Percentiles rank a stretch among this genome's conserved stretches.
Evolutionary conservation across 768 basidiomycete genomes (phyloP).

Genomic region (Lepiota venenata): DNA sequence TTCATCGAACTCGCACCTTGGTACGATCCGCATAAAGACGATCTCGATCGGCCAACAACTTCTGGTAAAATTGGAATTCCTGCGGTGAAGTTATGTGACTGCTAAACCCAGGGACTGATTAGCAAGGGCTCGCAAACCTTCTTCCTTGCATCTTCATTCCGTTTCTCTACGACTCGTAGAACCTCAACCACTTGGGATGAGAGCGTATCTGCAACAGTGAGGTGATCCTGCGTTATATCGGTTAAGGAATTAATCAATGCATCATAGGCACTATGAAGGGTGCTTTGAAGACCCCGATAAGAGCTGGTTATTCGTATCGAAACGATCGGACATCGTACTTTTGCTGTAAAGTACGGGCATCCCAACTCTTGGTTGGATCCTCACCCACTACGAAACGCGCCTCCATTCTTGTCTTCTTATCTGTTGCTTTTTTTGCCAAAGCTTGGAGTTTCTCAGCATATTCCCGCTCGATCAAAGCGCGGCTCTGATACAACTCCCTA

Average conservation of each 20-base stretch:
- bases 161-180: conserved; percentile 55
- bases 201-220: conserved; percentile 60
- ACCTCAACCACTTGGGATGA: conserved; percentile 59
- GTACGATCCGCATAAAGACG: conserved; percentile 60
- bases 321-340: conserved; percentile 38
- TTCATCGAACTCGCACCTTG: conserved; percentile 46
- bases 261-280: conserved; percentile 68
- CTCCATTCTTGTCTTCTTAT: conserved; percentile 65
- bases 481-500: conserved; percentile 67
- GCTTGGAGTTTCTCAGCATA: conserved; percentile 70
- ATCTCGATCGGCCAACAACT: conserved; percentile 68
- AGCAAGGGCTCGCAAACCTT: conserved; percentile 39
- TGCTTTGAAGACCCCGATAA: conserved; percentile 38
- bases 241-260: conserved; percentile 61
- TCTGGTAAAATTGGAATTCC: conserved; percentile 72
- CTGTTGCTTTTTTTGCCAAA: conserved; percentile 62
- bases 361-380: conserved; percentile 62
- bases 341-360: conserved; percentile 45
- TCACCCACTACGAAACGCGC: conserved; percentile 56
- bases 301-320: conserved; percentile 6
- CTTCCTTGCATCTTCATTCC: conserved; percentile 64
- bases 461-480: conserved; percentile 70
- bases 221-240: conserved; percentile 65
- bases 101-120: not conserved
- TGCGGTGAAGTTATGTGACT: conserved; percentile 22